Conservation (phyloP, 2,329 filamentous ascomycete genomes). For the Byssothecium circinans region DNA sequence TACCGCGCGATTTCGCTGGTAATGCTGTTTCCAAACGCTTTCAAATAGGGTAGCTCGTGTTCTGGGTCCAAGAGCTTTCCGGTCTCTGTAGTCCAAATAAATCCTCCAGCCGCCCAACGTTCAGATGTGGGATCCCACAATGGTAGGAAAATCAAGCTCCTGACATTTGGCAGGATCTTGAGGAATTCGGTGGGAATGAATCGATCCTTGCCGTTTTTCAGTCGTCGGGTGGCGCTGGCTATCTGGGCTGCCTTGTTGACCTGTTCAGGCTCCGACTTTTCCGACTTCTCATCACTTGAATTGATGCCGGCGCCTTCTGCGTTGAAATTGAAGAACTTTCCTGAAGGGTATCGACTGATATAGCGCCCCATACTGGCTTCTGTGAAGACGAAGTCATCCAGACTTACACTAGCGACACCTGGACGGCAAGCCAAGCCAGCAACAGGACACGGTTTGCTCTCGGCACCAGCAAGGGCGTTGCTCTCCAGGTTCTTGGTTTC, state of each 20-base stretch:
- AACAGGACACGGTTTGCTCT: constrained; percentile 30
- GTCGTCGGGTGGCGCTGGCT: constrained; percentile 7
- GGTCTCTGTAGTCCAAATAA: constrained; percentile 37
- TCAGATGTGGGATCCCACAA: constrained; percentile 40
- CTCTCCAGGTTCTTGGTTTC: neutral
- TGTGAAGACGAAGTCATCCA: constrained; percentile 34
- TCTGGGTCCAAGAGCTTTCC: constrained; percentile 35
- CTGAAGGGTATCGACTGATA: constrained; percentile 35
- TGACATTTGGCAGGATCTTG: constrained; percentile 35
- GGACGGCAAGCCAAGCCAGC: constrained; percentile 26
- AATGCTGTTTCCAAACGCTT: constrained; percentile 39
- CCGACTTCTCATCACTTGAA: constrained; percentile 35
- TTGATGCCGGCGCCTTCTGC: constrained; percentile 36
- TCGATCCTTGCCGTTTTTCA: constrained; percentile 27
- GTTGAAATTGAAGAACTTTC: constrained; percentile 41
- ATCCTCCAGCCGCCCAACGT: constrained; percentile 36
- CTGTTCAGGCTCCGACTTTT: constrained; percentile 22
- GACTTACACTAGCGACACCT: constrained; percentile 18
- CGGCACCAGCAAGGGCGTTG: constrained; percentile 3
- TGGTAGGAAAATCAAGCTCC: constrained; percentile 41
- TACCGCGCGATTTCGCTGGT: constrained; percentile 37
- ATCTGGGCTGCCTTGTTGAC: constrained; percentile 25
- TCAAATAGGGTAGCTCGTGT: constrained; percentile 37
- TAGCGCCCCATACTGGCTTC: constrained; percentile 39
- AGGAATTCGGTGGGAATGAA: constrained; percentile 39